Conservation (phyloP, 306 rosid species). For the Vachellia pachyceras region DNA sequence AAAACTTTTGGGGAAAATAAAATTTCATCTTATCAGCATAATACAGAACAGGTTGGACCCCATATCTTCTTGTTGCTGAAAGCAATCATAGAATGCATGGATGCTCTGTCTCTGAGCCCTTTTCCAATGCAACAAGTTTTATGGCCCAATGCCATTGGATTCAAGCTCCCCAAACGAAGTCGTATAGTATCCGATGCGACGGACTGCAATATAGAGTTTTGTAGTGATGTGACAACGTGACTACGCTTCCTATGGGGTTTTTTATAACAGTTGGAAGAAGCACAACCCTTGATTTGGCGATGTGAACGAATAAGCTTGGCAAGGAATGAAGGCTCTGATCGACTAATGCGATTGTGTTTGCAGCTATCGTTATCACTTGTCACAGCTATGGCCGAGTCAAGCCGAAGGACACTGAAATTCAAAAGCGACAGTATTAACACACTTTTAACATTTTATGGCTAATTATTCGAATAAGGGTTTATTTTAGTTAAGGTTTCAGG, state of each 20-base stretch:
- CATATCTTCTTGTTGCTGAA: background rate
- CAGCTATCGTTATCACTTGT: background rate
- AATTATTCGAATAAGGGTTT: too few relatives aligned
- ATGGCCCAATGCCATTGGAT: too few relatives aligned
- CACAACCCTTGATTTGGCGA: background rate
- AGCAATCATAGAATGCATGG: background rate
- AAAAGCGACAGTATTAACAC: background rate
- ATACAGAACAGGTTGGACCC: background rate
- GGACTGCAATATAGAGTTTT: too few relatives aligned
- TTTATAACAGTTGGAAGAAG: background rate
- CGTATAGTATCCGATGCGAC: too few relatives aligned
- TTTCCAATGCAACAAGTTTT: too few relatives aligned
- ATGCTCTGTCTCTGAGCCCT: slow-evolving; percentile 8
- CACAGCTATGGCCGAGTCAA: background rate
- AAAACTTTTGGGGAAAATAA: background rate
- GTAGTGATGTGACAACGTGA: too few relatives aligned
- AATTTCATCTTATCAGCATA: background rate
- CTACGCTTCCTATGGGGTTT: background rate
- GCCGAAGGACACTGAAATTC: background rate
- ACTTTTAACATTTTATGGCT: too few relatives aligned
- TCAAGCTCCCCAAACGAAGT: too few relatives aligned
- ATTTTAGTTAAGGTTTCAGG: too few relatives aligned
- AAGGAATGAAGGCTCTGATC: too few relatives aligned
- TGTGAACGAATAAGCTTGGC: background rate
- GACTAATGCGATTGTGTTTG: background rate